Evolutionary conservation across 208 protist genomes (phyloP).

Genomic region (Polymyxa betae): DNA sequence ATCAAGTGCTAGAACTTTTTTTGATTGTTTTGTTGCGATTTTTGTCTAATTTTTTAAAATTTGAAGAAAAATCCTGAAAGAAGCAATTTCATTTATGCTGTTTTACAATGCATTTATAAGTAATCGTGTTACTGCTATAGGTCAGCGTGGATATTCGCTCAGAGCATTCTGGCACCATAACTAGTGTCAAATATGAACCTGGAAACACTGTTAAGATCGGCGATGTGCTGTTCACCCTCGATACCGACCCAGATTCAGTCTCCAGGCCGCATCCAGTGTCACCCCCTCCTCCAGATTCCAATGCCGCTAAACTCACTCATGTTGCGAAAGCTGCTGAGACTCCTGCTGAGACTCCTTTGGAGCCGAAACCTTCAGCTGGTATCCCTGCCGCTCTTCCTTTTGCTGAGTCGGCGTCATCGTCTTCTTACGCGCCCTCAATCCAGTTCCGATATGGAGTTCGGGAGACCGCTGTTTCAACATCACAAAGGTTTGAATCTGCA

Average conservation of each 20-base stretch:
- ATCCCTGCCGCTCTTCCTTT: too few relatives aligned
- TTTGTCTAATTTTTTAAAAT: too few relatives aligned
- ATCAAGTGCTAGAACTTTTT: too few relatives aligned
- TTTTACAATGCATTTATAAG: too few relatives aligned
- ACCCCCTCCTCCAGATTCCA: neutral
- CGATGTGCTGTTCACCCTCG: neutral
- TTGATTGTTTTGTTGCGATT: too few relatives aligned
- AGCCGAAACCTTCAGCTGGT: neutral
- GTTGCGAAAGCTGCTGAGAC: neutral
- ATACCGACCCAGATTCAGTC: neutral
- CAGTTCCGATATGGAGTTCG: slow-evolving; percentile 27
- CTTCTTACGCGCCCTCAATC: neutral
- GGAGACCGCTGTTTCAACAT: neutral
- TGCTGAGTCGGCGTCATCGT: neutral
- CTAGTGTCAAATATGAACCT: neutral
- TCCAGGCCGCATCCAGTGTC: neutral
- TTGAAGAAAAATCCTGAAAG: too few relatives aligned
- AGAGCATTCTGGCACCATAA: neutral
- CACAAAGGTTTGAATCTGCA: neutral
- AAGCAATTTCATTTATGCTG: too few relatives aligned
- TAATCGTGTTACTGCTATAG: too few relatives aligned
- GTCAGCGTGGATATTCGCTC: slow-evolving; percentile 49
- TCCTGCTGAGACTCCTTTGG: neutral
- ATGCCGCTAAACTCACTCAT: neutral
- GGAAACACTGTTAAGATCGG: neutral